Percentiles rank a stretch among this genome's conserved stretches.
Conservation (phyloP, 164 flowering plant genomes). For the Chimonanthus praecox region DNA sequence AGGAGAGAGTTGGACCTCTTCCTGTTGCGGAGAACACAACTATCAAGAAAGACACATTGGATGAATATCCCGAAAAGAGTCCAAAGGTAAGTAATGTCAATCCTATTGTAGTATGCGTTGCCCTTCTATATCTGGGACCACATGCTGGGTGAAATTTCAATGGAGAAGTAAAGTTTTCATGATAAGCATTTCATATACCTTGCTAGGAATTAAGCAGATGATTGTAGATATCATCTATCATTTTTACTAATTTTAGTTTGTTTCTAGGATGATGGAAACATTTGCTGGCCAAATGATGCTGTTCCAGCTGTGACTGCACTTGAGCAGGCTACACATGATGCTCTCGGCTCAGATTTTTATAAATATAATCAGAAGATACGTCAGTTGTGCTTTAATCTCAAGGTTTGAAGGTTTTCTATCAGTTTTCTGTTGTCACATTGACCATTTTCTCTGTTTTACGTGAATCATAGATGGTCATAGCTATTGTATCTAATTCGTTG, state of each 20-base stretch:
- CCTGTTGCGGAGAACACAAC: slow-evolving; percentile 3
- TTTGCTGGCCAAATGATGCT: slow-evolving; percentile 80
- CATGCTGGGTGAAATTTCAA: too few relatives aligned
- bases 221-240: not conserved
- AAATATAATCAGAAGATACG: slow-evolving; percentile 92
- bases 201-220: not conserved
- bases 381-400: slow-evolving; percentile 65
- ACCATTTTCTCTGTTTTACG: not conserved
- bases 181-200: not conserved
- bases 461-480: not conserved
- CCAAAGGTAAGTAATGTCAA: slow-evolving; percentile 21
- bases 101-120: not conserved
- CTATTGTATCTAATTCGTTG: not conserved
- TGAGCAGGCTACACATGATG: slow-evolving; percentile 73
- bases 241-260: not conserved
- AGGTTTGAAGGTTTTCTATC: slow-evolving; percentile 34
- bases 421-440: not conserved
- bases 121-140: not conserved
- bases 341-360: slow-evolving; percentile 51
- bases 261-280: slow-evolving; percentile 33
- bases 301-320: slow-evolving; percentile 69
- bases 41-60: slow-evolving; percentile 19
- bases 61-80: slow-evolving; percentile 30
- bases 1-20: slow-evolving; percentile 27
- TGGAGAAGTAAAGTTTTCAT: not conserved